These are phyloP conservation scores for Linaria vulgaris DNA, from an alignment of 257 asterid species.

Conservation along the genomic window DNA sequence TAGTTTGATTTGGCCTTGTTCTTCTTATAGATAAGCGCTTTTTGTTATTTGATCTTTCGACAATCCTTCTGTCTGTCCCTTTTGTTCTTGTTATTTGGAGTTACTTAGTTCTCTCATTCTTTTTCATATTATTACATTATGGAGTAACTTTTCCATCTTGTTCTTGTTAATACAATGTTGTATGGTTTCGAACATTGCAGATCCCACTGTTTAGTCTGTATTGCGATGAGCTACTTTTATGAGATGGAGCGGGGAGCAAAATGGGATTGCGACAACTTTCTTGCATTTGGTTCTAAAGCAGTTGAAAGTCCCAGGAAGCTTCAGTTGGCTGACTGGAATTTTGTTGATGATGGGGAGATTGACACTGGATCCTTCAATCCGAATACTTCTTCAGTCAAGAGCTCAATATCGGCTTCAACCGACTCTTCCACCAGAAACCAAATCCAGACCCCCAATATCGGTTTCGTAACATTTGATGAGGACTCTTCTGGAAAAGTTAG, in stretches of 20 bases:
- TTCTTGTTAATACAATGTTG: slow-evolving; percentile 18
- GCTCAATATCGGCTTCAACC: slow-evolving; percentile 75
- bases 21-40: slow-evolving; percentile 8
- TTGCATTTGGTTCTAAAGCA: slow-evolving; percentile 51
- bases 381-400: slow-evolving; percentile 60
- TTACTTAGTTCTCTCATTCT: neutral
- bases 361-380: slow-evolving; percentile 63
- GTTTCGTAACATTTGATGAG: slow-evolving; percentile 41
- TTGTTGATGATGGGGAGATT: slow-evolving; percentile 61
- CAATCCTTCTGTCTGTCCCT: neutral
- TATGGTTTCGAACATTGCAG: slow-evolving; percentile 22
- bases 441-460: slow-evolving; percentile 41
- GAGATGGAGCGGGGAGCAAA: slow-evolving; percentile 78
- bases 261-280: slow-evolving; percentile 77
- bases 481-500: slow-evolving; percentile 37
- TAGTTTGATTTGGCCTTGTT: too few species aligned
- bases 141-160: slow-evolving; percentile 9
- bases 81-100: slow-evolving; percentile 1
- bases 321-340: slow-evolving; percentile 68
- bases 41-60: slow-evolving; percentile 18
- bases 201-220: slow-evolving; percentile 32
- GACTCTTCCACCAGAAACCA: slow-evolving; percentile 60
- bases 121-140: neutral
- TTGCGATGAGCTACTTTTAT: slow-evolving; percentile 38
- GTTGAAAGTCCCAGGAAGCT: slow-evolving; percentile 61